phyloP scores from a whole-genome alignment of 1,284 basidiomycete genomes.

The Microbotryum saponariae region DNA sequence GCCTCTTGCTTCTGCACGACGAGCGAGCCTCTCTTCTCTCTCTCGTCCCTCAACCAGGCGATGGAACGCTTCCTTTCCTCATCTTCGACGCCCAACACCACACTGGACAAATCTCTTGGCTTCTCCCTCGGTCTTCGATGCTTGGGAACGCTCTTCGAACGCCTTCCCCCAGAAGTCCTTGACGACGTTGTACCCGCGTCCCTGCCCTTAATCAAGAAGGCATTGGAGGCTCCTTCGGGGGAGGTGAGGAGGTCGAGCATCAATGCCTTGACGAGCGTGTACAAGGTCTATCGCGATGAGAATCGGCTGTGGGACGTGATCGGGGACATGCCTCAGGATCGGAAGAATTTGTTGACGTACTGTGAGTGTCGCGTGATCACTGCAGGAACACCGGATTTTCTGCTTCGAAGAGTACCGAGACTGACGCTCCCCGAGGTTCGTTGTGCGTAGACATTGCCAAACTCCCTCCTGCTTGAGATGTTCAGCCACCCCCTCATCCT shows the following conservation, averaged over 20 bases:
- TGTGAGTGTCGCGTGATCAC: conserved; percentile 17
- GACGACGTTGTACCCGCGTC: conserved; percentile 74
- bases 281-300: conserved; percentile 68
- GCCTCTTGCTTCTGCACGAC: conserved; percentile 45
- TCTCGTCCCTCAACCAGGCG: conserved; percentile 67
- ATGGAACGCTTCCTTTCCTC: conserved; percentile 57
- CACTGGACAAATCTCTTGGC: conserved; percentile 47
- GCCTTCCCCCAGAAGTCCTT: conserved; percentile 66
- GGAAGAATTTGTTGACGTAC: conserved; percentile 72
- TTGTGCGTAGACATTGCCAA: too few relatives aligned
- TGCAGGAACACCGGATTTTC: background rate
- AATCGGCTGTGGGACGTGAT: conserved; percentile 66
- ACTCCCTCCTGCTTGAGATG: too few relatives aligned
- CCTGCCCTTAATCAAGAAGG: conserved; percentile 59
- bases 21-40: conserved; percentile 69
- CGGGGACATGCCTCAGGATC: conserved; percentile 59
- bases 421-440: background rate
- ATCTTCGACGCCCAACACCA: conserved; percentile 44
- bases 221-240: conserved; percentile 62
- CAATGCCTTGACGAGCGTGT: conserved; percentile 67
- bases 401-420: background rate
- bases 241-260: conserved; percentile 72
- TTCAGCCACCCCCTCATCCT: too few relatives aligned
- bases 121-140: conserved; percentile 73
- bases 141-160: conserved; percentile 66